These are phyloP conservation scores for Aspergillus sp. DNA, from an alignment of 2,329 filamentous ascomycete genomes.

Conservation along the genomic window DNA sequence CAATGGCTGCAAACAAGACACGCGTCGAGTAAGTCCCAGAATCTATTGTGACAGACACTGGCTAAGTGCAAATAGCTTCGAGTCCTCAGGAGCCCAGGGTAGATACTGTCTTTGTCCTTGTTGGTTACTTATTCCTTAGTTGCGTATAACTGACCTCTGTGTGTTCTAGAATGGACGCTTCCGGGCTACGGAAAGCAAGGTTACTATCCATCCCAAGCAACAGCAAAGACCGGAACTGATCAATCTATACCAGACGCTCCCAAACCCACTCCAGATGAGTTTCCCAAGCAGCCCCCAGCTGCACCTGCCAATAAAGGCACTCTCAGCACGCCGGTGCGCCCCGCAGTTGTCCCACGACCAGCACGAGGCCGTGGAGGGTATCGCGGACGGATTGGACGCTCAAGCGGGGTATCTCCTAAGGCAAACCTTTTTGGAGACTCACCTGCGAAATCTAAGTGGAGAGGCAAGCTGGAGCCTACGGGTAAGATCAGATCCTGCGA, in stretches of 20 bases:
- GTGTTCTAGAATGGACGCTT: constrained; percentile 26
- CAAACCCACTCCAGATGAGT: neutral
- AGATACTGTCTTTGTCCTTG: neutral
- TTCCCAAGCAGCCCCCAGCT: neutral
- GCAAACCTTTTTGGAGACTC: constrained; percentile 22
- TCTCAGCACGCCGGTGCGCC: neutral
- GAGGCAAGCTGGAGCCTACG: constrained; percentile 19
- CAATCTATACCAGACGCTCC: neutral
- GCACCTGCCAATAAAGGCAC: neutral
- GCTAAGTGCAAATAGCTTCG: constrained; percentile 20
- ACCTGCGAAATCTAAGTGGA: constrained; percentile 30
- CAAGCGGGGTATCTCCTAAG: neutral
- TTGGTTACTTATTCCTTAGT: neutral
- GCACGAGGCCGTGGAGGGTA: constrained; percentile 12
- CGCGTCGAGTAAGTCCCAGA: constrained; percentile 17
- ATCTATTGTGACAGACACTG: neutral
- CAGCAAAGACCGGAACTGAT: neutral
- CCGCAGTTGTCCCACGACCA: constrained; percentile 2
- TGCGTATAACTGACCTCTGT: neutral
- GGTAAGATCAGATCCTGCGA: constrained; percentile 17
- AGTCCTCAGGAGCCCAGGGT: constrained; percentile 28
- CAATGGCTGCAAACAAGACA: neutral
- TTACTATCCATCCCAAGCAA: neutral
- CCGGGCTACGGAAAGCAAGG: constrained; percentile 23
- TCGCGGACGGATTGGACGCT: constrained; percentile 6